Evolutionary conservation across 2,329 filamentous ascomycete genomes (phyloP).

Genomic region (Tothia fuscella): DNA sequence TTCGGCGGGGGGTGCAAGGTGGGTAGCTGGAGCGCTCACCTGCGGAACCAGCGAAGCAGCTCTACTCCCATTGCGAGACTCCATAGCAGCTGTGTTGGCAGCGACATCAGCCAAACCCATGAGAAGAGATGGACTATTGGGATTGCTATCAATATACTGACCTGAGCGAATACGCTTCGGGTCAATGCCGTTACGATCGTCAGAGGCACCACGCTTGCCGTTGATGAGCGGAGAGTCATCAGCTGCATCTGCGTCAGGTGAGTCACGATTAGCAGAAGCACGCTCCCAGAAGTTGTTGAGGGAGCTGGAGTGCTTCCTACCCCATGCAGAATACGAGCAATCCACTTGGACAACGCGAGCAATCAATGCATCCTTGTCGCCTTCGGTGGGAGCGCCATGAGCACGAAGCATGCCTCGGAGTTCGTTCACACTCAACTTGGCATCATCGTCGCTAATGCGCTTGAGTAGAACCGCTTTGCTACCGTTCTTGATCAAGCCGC

Average conservation of each 20-base stretch:
- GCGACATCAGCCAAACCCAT: too few relatives aligned
- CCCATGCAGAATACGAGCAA: constrained; percentile 1
- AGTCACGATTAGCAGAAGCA: neutral
- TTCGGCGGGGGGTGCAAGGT: too few relatives aligned
- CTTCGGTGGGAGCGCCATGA: neutral
- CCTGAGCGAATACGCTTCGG: neutral
- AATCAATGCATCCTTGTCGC: neutral
- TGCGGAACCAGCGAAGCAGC: too few relatives aligned
- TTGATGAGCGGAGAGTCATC: neutral
- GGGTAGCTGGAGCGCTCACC: too few relatives aligned
- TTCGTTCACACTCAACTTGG: neutral
- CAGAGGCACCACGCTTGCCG: neutral
- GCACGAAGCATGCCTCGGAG: neutral
- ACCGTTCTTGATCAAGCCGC: neutral
- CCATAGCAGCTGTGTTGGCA: too few relatives aligned
- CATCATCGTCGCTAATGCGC: neutral
- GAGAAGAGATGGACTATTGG: too few relatives aligned
- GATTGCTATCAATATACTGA: neutral
- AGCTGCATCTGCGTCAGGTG: neutral
- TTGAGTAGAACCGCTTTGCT: neutral
- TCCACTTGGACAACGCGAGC: neutral
- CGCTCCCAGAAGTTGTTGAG: too few relatives aligned
- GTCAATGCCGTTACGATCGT: neutral
- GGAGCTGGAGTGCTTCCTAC: neutral
- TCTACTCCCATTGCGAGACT: too few relatives aligned